Percentiles rank a stretch among this genome's conserved stretches.
Evolutionary conservation across 345 rosid species (phyloP).

Genomic region (Euphorbia tirucalli): DNA sequence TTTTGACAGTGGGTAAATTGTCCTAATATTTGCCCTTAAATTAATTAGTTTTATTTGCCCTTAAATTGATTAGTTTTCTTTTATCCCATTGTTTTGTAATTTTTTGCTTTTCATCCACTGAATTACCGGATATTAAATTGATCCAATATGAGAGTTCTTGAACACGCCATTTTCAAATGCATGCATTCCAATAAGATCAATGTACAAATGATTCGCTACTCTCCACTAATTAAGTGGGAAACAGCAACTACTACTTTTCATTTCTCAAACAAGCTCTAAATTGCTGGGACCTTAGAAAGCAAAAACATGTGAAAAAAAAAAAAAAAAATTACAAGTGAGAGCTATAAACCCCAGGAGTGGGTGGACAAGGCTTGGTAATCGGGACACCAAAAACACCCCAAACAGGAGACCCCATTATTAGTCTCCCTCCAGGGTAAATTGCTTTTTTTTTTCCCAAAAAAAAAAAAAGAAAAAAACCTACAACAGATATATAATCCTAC

Average conservation of each 20-base stretch:
- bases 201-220: constrained; percentile 30
- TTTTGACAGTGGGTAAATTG: too few species aligned
- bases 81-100: too few species aligned
- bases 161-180: constrained; percentile 10
- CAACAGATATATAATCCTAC: constrained; percentile 27
- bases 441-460: too few species aligned
- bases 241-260: constrained; percentile 14
- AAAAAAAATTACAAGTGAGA: constrained; percentile 22
- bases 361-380: constrained; percentile 14
- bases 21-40: too few species aligned
- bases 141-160: too few species aligned
- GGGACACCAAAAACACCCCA: constrained; percentile 39
- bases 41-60: too few species aligned
- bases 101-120: too few species aligned
- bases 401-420: constrained; percentile 25
- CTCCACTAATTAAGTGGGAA: constrained; percentile 24
- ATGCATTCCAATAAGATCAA: constrained; percentile 15
- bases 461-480: constrained; percentile 13
- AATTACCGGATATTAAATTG: too few species aligned
- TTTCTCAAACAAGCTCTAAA: constrained; percentile 11
- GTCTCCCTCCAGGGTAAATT: constrained; percentile 29
- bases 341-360: constrained; percentile 29
- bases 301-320: background rate
- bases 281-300: background rate
- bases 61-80: too few species aligned